Conservation (phyloP, 805 yeast species). For the Yueomyces sp. region DNA sequence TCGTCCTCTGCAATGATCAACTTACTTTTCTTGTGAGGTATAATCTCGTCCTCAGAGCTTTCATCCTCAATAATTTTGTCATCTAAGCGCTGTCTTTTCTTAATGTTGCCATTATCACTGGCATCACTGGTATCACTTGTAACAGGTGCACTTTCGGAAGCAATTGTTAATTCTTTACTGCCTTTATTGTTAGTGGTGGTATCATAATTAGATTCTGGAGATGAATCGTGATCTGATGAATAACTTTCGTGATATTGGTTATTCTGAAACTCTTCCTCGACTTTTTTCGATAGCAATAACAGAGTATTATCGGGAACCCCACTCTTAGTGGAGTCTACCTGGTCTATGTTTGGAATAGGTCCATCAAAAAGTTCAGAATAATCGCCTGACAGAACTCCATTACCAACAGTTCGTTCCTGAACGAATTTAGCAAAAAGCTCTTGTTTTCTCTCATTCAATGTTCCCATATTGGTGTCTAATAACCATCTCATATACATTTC, state of each 20-base stretch:
- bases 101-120: no score
- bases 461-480: slow-evolving; percentile 17
- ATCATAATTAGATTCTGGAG: no score
- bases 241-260: no score
- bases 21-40: slow-evolving; percentile 1
- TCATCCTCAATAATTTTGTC: no score
- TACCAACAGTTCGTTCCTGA: slow-evolving; percentile 16
- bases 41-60: no score
- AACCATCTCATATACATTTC: slow-evolving; percentile 23
- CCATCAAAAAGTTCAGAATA: slow-evolving; percentile 21
- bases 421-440: slow-evolving; percentile 15
- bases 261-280: neutral
- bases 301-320: neutral
- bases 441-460: slow-evolving; percentile 12
- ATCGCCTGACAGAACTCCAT: slow-evolving; percentile 10
- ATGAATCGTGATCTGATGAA: no score
- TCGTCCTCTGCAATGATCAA: slow-evolving; percentile 1
- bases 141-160: no score
- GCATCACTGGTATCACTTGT: no score
- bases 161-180: no score
- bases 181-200: no score
- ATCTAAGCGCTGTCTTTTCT: no score
- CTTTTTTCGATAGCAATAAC: neutral
- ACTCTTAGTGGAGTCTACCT: no score
- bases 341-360: slow-evolving; percentile 7